A percentile compares a stretch with the other conserved stretches of the same genome.
These are phyloP conservation scores for Fusarium hainanense DNA, from an alignment of 2,329 filamentous ascomycete species.

Conservation along the genomic window DNA sequence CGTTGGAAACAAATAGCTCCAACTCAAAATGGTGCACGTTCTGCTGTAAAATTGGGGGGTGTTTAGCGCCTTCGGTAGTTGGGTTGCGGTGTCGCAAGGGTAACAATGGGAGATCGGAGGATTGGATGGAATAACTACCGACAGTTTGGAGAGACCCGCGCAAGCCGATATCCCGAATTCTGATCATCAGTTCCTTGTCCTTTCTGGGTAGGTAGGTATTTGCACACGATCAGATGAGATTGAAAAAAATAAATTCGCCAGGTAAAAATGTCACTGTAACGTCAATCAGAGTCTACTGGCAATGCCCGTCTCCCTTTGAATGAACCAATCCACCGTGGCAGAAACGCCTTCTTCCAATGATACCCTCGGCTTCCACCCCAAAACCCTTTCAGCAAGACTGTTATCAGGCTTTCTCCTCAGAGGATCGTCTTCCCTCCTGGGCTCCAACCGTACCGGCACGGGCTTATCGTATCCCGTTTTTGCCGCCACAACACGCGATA, in stretches of 20 bases:
- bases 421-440: slow-evolving; percentile 35
- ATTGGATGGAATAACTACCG: neutral
- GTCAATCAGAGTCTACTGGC: slow-evolving; percentile 15
- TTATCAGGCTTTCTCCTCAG: slow-evolving; percentile 31
- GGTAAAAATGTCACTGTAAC: neutral
- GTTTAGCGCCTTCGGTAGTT: slow-evolving; percentile 9
- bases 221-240: neutral
- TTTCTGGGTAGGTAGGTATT: neutral
- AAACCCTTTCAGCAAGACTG: slow-evolving; percentile 8
- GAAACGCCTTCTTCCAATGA: slow-evolving; percentile 28
- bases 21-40: slow-evolving; percentile 11
- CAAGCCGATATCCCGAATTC: neutral
- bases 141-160: neutral
- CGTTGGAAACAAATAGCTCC: neutral
- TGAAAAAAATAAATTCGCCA: neutral
- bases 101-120: neutral
- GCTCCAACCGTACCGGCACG: slow-evolving; percentile 18
- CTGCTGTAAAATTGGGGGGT: neutral
- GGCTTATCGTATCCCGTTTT: slow-evolving; percentile 15
- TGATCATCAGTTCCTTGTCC: neutral
- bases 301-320: slow-evolving; percentile 15
- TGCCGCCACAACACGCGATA: slow-evolving; percentile 24
- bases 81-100: neutral
- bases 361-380: slow-evolving; percentile 28
- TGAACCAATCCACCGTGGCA: slow-evolving; percentile 36